A percentile compares a stretch with the other conserved stretches of the same genome.
phyloP scores from a whole-genome alignment of 768 basidiomycete species.

The Floccularia luteovirens region DNA sequence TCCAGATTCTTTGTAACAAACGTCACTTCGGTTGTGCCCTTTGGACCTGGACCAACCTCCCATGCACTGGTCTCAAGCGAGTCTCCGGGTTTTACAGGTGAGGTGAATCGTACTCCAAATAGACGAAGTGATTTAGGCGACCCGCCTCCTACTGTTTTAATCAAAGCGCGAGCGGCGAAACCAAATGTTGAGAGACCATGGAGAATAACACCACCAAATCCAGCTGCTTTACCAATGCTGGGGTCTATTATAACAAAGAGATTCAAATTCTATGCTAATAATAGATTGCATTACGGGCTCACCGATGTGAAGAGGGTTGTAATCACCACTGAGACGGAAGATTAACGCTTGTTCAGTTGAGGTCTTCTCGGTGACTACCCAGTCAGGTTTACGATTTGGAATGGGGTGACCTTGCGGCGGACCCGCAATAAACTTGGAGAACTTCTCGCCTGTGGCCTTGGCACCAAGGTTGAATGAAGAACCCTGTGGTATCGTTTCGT shows the following conservation, averaged over 20 bases:
- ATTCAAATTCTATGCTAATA: background rate
- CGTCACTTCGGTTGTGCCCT: slow-evolving; percentile 50
- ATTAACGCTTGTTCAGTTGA: slow-evolving; percentile 59
- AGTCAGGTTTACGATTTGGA: slow-evolving; percentile 55
- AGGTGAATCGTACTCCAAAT: slow-evolving; percentile 72
- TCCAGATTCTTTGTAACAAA: slow-evolving; percentile 56
- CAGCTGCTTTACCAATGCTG: slow-evolving; percentile 56
- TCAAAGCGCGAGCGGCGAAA: slow-evolving; percentile 71
- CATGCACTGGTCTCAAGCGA: slow-evolving; percentile 71
- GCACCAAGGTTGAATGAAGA: slow-evolving; percentile 68
- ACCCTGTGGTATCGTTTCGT: slow-evolving; percentile 34
- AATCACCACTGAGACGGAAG: slow-evolving; percentile 73
- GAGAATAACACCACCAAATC: slow-evolving; percentile 81
- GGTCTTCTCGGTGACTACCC: slow-evolving; percentile 54
- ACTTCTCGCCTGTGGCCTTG: slow-evolving; percentile 55
- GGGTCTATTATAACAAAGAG: slow-evolving; percentile 43
- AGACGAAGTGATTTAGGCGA: slow-evolving; percentile 56
- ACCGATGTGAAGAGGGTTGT: slow-evolving; percentile 76
- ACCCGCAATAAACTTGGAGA: slow-evolving; percentile 51
- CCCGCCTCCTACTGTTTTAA: slow-evolving; percentile 53
- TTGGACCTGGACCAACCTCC: slow-evolving; percentile 64
- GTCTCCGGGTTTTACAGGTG: slow-evolving; percentile 81
- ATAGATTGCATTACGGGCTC: slow-evolving; percentile 7
- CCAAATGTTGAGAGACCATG: slow-evolving; percentile 82
- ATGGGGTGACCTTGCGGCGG: slow-evolving; percentile 54